Evolutionary conservation across 805 yeast species (phyloP).

Genomic region (Ogataea polymorpha): DNA sequence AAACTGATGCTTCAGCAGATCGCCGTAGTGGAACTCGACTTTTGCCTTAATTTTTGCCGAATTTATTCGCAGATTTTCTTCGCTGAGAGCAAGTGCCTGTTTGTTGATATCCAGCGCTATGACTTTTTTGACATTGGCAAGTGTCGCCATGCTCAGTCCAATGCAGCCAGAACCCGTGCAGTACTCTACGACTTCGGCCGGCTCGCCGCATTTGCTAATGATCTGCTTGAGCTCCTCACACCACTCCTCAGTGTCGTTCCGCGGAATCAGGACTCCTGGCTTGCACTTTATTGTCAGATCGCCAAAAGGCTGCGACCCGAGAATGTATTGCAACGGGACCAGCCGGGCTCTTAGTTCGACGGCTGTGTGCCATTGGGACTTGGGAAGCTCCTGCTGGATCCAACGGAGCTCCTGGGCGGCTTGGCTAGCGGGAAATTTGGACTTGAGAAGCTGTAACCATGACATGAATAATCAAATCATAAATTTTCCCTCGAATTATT

Average conservation of each 20-base stretch:
- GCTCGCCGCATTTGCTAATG: constrained; percentile 2
- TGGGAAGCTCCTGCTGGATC: constrained; percentile 58
- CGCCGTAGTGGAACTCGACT: constrained; percentile 21
- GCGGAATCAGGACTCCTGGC: constrained; percentile 74
- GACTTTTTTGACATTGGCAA: constrained; percentile 18
- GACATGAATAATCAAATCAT: constrained; percentile 1
- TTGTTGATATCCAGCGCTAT: constrained; percentile 57
- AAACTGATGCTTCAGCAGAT: constrained; percentile 16
- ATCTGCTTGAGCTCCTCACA: constrained; percentile 38
- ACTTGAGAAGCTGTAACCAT: constrained; percentile 12
- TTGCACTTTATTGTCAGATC: constrained; percentile 55
- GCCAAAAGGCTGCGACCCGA: constrained; percentile 89
- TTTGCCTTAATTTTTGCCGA: constrained; percentile 1
- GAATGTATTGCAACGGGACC: constrained; percentile 79
- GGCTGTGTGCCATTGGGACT: constrained; percentile 47
- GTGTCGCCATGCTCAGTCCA: constrained; percentile 47
- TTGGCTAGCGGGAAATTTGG: constrained; percentile 22
- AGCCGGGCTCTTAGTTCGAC: constrained; percentile 47
- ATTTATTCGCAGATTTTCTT: constrained; percentile 37
- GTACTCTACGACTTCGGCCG: constrained; percentile 52
- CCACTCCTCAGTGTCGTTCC: constrained; percentile 98
- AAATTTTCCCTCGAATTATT: neutral
- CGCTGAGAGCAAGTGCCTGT: constrained; percentile 50
- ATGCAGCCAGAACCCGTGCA: constrained; percentile 93
- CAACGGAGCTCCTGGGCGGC: constrained; percentile 62